A percentile compares a stretch with the other conserved stretches of the same genome.
phyloP scores from a whole-genome alignment of 129 eudicot species.

The carrot (Daucus carota) region DH1_v3.0 NC_030381.2:49564001-49564500 shows the following conservation, averaged over 20 bases:
- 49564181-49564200: neutral
- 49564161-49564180: neutral
- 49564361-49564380: neutral
- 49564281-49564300: constrained; percentile 6
- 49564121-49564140: neutral
- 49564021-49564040: neutral
- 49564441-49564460: neutral
- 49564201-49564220: neutral
- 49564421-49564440: neutral
- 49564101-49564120: neutral
- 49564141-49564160: neutral
- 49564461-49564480: neutral
- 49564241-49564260: constrained; percentile 13
- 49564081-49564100: neutral
- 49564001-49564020: neutral
- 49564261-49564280: constrained; percentile 12
- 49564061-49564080: neutral
- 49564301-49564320: neutral
- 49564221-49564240: neutral
- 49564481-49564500: neutral
- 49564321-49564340: neutral
- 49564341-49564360: neutral
- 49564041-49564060: neutral
- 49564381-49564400: neutral
- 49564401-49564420: neutral